Base-by-base conservation (phyloP, 495 filamentous ascomycete species). In the Daldinia vernicosa region DNA sequence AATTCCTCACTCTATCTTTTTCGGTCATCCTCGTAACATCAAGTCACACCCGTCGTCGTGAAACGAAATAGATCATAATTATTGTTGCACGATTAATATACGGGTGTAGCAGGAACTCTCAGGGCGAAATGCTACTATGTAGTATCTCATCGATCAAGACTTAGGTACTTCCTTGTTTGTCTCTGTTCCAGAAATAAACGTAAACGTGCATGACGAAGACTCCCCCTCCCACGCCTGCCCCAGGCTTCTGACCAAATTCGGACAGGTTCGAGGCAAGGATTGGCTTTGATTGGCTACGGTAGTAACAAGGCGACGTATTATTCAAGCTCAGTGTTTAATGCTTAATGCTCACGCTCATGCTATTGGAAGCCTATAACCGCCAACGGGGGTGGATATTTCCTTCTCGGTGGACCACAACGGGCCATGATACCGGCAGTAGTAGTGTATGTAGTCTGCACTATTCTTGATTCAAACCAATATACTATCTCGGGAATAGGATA, bases 221-320 rank as follows among this genome's bases (percentile, higher is more conserved):
- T 59, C 51, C 17, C 63, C 17, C 54, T 39, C 17, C 63, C 69
- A 63, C 69, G 33, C 63, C 53, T 63, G 27, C 62, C 62, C 27
- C 32, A 51, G 27, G 50, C 60, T 56, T 45, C 68, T 71, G 57
- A 50, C 57, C 40, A 35, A 14, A 54, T 56, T 45, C 39, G 27
- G 40, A 39, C 43, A 47, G 50, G 24, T 30, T 53, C 50, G 50
- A 53, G 50, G 50, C 50, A 15, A 61, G 51, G 35, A 35, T 24
- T 39, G 56, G 47, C 55, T 55, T 28, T 51, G 15, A 19, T 60
- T 60, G 40, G 47, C n/a, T 14, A 54, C 50, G 15, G 33, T 19
- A 35, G 40, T 60, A 27, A 60, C 58, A 30, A 53, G 7, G 54
- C 11, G n/a, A 5, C 15, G 32, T 33, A 8, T 33, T 45, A 45